Evolutionary conservation across 345 rosid genomes (phyloP).

Genomic region (Eucalyptus melliodora): DNA sequence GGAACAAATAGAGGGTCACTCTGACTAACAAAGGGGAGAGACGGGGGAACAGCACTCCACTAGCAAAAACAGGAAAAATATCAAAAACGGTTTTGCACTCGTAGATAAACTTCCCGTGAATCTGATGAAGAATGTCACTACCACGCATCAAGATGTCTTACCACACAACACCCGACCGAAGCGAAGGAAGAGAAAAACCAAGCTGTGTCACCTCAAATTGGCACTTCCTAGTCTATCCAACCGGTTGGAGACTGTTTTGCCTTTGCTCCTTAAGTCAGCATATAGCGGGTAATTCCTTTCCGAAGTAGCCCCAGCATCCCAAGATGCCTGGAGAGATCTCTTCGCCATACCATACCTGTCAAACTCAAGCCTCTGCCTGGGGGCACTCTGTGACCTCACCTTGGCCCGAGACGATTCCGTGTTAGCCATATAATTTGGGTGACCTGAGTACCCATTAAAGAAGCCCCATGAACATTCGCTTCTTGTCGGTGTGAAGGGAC

Average conservation of each 20-base stretch:
- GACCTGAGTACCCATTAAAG: slow-evolving; percentile 42
- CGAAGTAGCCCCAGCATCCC: slow-evolving; percentile 21
- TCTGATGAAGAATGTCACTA: not conserved
- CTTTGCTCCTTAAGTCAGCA: slow-evolving; percentile 17
- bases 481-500: slow-evolving; percentile 70
- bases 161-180: not conserved
- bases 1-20: not conserved
- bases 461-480: slow-evolving; percentile 70
- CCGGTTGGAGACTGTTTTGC: slow-evolving; percentile 11
- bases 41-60: not conserved
- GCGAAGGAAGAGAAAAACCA: not conserved
- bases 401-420: slow-evolving; percentile 74
- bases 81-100: not conserved
- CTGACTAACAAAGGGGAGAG: not conserved
- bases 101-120: not conserved
- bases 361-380: slow-evolving; percentile 79
- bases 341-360: slow-evolving; percentile 25
- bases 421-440: slow-evolving; percentile 89
- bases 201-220: slow-evolving; percentile 11
- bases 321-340: slow-evolving; percentile 30
- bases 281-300: slow-evolving; percentile 27
- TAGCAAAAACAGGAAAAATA: not conserved
- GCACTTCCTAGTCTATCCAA: slow-evolving; percentile 16
- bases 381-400: slow-evolving; percentile 87
- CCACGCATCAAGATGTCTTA: not conserved